Percentiles rank a stretch among this genome's conserved stretches.
phyloP scores from a whole-genome alignment of 2,329 filamentous ascomycete species.

The Paradendryphiella salina region DNA sequence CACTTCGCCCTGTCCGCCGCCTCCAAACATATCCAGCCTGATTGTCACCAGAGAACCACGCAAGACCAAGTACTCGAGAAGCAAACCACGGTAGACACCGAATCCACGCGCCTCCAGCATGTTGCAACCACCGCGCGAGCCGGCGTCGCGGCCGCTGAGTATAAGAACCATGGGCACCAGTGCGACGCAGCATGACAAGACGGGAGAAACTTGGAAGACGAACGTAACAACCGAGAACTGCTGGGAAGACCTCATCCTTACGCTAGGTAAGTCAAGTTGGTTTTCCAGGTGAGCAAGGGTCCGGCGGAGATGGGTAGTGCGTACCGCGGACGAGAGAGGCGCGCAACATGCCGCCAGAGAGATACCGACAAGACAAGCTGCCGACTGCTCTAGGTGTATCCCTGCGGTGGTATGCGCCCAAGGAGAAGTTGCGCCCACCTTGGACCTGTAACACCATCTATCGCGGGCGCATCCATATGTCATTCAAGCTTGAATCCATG shows the following conservation, averaged over 20 bases:
- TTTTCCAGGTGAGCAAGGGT: neutral
- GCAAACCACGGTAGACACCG: conserved; percentile 17
- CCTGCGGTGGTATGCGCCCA: no score
- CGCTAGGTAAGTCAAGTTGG: conserved; percentile 43
- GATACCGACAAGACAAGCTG: neutral
- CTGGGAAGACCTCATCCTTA: conserved; percentile 55
- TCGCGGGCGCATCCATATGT: no score
- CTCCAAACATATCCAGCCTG: conserved; percentile 8
- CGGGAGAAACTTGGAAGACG: conserved; percentile 51
- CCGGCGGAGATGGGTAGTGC: no score
- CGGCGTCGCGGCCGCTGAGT: conserved; percentile 38
- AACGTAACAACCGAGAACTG: conserved; percentile 48
- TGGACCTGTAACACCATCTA: no score
- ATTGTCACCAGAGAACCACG: conserved; percentile 11
- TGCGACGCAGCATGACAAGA: conserved; percentile 46
- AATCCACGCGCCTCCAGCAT: conserved; percentile 27
- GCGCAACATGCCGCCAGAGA: neutral
- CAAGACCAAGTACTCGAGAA: conserved; percentile 10
- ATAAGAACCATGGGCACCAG: conserved; percentile 42
- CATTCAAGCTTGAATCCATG: neutral
- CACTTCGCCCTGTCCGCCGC: conserved; percentile 24
- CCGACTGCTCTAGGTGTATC: no score
- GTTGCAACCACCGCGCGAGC: conserved; percentile 35
- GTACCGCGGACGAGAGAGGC: no score
- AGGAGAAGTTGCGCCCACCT: no score